Percentiles rank a stretch among this genome's conserved stretches.
Conservation (phyloP, 2,329 filamentous ascomycete genomes). For the Paecilomyces variotii region DNA sequence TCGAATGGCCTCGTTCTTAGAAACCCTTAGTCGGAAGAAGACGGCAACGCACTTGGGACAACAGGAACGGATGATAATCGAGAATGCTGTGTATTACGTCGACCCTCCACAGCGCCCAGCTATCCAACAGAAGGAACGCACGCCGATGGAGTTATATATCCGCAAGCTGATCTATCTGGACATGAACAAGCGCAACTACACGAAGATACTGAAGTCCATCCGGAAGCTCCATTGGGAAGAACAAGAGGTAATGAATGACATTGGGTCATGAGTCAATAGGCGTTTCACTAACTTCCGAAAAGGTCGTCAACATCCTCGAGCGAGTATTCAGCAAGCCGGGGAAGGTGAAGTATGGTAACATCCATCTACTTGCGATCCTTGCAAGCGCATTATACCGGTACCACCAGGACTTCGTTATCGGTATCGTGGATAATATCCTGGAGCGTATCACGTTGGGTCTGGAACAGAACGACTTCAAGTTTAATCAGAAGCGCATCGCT, state of each 20-base stretch:
- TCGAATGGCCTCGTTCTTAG: conserved; percentile 86
- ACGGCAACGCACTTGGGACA: conserved; percentile 89
- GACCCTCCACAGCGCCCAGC: conserved; percentile 89
- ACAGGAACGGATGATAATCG: conserved; percentile 94
- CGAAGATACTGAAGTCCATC: conserved; percentile 88
- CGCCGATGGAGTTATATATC: conserved; percentile 85
- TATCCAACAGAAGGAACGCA: conserved; percentile 93
- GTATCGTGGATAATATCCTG: conserved; percentile 84
- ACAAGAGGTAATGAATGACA: conserved; percentile 52
- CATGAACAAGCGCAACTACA: conserved; percentile 87
- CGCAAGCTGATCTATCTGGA: conserved; percentile 89
- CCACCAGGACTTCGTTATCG: conserved; percentile 82
- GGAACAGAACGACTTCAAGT: conserved; percentile 95
- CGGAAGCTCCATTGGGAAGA: conserved; percentile 98
- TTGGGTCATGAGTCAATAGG: not conserved
- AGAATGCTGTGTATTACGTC: conserved; percentile 97
- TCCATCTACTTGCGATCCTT: conserved; percentile 85
- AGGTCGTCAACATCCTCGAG: conserved; percentile 67
- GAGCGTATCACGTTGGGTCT: conserved; percentile 82
- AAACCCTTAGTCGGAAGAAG: conserved; percentile 94
- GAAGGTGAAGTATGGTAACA: conserved; percentile 96
- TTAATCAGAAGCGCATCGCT: conserved; percentile 87
- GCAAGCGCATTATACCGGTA: conserved; percentile 84
- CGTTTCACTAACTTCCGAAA: conserved; percentile 3
- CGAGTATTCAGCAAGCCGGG: conserved; percentile 94